Evolutionary conservation across 2,329 filamentous ascomycete genomes (phyloP).

Genomic region (Monilinia laxa): DNA sequence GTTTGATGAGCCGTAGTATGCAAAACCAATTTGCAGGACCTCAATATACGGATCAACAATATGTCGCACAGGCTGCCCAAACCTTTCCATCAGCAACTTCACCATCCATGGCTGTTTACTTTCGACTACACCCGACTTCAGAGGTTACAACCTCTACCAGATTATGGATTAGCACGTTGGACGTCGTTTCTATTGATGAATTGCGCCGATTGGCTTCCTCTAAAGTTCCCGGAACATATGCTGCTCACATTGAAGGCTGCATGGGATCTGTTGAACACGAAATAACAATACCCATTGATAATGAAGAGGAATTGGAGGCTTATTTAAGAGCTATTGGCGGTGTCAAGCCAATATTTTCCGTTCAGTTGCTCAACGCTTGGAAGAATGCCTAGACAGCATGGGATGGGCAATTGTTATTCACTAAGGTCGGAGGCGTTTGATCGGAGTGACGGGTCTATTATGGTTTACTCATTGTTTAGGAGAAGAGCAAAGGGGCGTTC

Average conservation of each 20-base stretch:
- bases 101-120: conserved; percentile 59
- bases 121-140: conserved; percentile 67
- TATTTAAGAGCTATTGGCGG: conserved; percentile 60
- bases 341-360: conserved; percentile 40
- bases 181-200: conserved; percentile 55
- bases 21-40: conserved; percentile 39
- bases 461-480: neutral
- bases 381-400: conserved; percentile 32
- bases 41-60: conserved; percentile 39
- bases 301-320: conserved; percentile 69
- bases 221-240: conserved; percentile 60
- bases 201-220: conserved; percentile 59
- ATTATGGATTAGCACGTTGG: conserved; percentile 67
- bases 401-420: neutral
- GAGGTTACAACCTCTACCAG: conserved; percentile 50
- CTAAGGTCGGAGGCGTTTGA: neutral
- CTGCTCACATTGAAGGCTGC: conserved; percentile 64
- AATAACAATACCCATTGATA: conserved; percentile 62
- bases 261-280: conserved; percentile 57
- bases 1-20: conserved; percentile 39
- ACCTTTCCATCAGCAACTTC: conserved; percentile 38
- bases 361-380: conserved; percentile 39
- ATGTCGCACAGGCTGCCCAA: conserved; percentile 45
- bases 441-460: neutral
- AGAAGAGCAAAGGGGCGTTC: neutral